Conservation (phyloP, 1,139 yeast species). For the Candida smagusa region DNA sequence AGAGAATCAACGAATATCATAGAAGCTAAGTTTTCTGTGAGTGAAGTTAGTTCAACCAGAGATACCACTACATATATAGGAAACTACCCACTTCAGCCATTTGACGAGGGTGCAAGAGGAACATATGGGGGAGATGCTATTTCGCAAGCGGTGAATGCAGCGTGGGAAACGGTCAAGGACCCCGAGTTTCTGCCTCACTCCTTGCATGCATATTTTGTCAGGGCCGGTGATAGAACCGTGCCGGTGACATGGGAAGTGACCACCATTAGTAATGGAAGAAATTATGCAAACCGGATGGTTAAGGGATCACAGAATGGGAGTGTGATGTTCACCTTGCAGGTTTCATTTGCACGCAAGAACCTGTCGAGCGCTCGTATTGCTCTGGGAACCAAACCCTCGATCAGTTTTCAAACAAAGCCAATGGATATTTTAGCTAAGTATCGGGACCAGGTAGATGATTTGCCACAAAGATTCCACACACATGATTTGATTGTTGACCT, state of each 20-base stretch:
- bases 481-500: slow-evolving; percentile 31
- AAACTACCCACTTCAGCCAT: slow-evolving; percentile 36
- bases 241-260: slow-evolving; percentile 36
- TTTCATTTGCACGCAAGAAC: slow-evolving; percentile 35
- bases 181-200: slow-evolving; percentile 36
- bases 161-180: slow-evolving; percentile 32
- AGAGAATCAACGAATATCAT: slow-evolving; percentile 5
- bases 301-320: slow-evolving; percentile 33
- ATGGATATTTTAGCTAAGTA: slow-evolving; percentile 31
- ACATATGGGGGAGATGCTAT: slow-evolving; percentile 43
- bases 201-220: slow-evolving; percentile 38
- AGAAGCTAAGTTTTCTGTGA: slow-evolving; percentile 20
- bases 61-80: slow-evolving; percentile 21
- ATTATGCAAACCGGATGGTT: slow-evolving; percentile 34
- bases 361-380: slow-evolving; percentile 13
- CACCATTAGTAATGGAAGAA: slow-evolving; percentile 31
- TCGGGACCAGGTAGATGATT: slow-evolving; percentile 25
- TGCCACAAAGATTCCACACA: slow-evolving; percentile 27
- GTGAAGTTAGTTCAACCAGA: slow-evolving; percentile 10
- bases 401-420: slow-evolving; percentile 30
- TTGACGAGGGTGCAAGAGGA: slow-evolving; percentile 30
- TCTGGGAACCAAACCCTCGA: slow-evolving; percentile 22
- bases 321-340: slow-evolving; percentile 32
- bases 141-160: slow-evolving; percentile 34
- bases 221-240: slow-evolving; percentile 32